Percentiles rank a stretch among this genome's conserved stretches.
Evolutionary conservation across 208 protist species (phyloP).

Genomic region (Acanthamoeba royreba): DNA sequence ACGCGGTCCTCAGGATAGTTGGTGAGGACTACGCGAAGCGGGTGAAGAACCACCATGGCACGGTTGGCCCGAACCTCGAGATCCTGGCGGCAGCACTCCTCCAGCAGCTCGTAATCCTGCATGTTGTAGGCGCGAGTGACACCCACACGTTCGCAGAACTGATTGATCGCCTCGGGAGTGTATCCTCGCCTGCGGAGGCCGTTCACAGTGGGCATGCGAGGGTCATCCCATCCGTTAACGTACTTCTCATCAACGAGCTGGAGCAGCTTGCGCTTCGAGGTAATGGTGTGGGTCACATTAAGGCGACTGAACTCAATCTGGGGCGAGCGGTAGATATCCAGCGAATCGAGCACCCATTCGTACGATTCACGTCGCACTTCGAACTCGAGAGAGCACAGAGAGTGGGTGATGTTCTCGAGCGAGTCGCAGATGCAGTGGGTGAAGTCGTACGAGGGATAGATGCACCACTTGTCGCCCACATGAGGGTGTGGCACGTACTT

Average conservation of each 20-base stretch:
- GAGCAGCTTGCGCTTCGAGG: conserved; percentile 97
- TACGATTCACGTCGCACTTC: conserved; percentile 94
- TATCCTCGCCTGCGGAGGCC: conserved; percentile 97
- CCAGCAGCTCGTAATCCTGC: conserved; percentile 90
- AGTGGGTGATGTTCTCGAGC: conserved; percentile 99
- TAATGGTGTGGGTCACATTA: conserved; percentile 95
- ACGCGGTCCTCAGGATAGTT: conserved; percentile 85
- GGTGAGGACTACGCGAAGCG: conserved; percentile 93
- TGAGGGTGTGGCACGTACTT: conserved; percentile 87
- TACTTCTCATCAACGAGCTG: conserved; percentile 84
- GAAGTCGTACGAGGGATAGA: conserved; percentile 99
- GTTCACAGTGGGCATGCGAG: conserved; percentile 93
- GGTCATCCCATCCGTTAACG: conserved; percentile 94
- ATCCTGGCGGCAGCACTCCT: conserved; percentile 92
- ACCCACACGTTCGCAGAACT: conserved; percentile 93
- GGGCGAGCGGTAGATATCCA: conserved; percentile 87
- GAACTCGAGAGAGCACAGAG: conserved; percentile 99
- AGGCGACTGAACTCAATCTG: conserved; percentile 98
- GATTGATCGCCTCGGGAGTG: conserved; percentile 94
- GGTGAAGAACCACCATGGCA: conserved; percentile 88
- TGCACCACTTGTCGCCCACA: conserved; percentile 75
- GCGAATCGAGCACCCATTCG: conserved; percentile 87
- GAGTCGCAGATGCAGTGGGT: conserved; percentile 99
- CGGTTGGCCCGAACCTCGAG: conserved; percentile 87
- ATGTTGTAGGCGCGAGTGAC: conserved; percentile 61